Base-by-base conservation (phyloP, 768 basidiomycete genomes). In the Rhizopogon roseolus region DNA sequence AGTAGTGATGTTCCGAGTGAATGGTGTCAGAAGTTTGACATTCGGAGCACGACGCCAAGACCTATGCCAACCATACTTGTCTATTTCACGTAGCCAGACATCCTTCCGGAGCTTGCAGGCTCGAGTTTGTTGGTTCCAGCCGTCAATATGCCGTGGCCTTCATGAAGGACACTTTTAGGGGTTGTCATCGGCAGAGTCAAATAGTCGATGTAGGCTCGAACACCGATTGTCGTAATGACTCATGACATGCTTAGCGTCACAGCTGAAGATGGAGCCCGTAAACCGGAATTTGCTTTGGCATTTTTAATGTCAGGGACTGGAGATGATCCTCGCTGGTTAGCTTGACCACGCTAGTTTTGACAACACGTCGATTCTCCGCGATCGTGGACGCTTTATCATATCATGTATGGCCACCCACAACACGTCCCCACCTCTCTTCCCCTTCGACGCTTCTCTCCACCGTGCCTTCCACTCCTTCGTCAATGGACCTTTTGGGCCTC, bases 391-490 rank as follows among this genome's bases (percentile, higher is more conserved):
- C 19, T 34, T 17, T 46, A 32, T n/a, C n/a, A n/a, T n/a, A n/a
- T n/a, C n/a, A n/a, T 28, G 32, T 34, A 8, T 40, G 10, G 8
- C 5, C 32, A 16, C 45, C 34, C 8, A 48, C 45, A 16, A 22
- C 7, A 16, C 7, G 45, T 48, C 22, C n/a, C n/a, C n/a, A n/a
- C 85, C 71, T 58, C 79, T 71, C 57, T 76, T 77, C 25, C 80
- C 73, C 69, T 90, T 90, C 44, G 81, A 78, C 13, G 88, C 90
- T 62, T 92, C 90, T 54, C 84, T 79, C 69, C 82, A 84, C 44
- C 87, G 69, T 62, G 81, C 81, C 71, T 89, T 90, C 90, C 90
- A 92, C 46, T 81, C 86, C 56, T 69, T 74, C 50, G 90, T 92
- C 66, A 92, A 66, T 50, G 82, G 80, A 0, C 74, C 76, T 61